Percentiles rank a stretch among this genome's conserved stretches.
Evolutionary conservation across 176 grass and related monocot species (phyloP).

Genomic region (Saccharum spontaneum): DNA sequence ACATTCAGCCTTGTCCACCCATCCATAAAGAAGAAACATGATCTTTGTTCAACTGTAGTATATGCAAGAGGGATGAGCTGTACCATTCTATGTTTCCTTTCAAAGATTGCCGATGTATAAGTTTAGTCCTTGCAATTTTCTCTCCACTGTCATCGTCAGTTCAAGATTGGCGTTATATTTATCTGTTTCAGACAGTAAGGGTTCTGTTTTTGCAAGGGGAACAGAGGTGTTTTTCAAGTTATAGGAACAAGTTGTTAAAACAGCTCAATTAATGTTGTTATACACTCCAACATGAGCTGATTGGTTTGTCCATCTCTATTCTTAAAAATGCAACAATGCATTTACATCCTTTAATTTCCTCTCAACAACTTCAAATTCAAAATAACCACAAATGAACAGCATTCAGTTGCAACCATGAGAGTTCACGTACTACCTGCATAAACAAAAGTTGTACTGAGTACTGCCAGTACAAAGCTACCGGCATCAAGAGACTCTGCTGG

Average conservation of each 20-base stretch:
- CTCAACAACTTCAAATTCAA: not conserved
- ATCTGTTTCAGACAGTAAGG: not conserved
- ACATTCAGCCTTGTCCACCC: slow-evolving; percentile 3
- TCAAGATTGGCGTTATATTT: not conserved
- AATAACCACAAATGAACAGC: not conserved
- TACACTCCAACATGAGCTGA: not conserved
- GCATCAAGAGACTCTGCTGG: too few relatives aligned
- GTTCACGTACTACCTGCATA: not conserved
- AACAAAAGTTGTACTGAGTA: too few relatives aligned
- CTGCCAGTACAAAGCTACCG: too few relatives aligned
- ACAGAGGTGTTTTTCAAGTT: not conserved
- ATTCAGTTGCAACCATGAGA: not conserved
- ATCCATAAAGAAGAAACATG: slow-evolving; percentile 7
- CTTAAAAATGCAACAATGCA: not conserved
- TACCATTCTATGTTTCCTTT: not conserved
- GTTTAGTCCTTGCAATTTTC: not conserved
- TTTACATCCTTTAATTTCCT: not conserved
- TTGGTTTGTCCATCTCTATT: not conserved
- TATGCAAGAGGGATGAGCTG: not conserved
- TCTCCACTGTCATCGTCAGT: not conserved
- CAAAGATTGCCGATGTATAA: not conserved
- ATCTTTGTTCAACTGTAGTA: not conserved
- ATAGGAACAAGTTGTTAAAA: too few relatives aligned
- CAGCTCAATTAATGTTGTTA: too few relatives aligned
- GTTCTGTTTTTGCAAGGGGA: not conserved